Percentiles rank a stretch among this genome's conserved stretches.
phyloP scores from a whole-genome alignment of 2,329 filamentous ascomycete genomes.

The Verticillium isaacii region DNA sequence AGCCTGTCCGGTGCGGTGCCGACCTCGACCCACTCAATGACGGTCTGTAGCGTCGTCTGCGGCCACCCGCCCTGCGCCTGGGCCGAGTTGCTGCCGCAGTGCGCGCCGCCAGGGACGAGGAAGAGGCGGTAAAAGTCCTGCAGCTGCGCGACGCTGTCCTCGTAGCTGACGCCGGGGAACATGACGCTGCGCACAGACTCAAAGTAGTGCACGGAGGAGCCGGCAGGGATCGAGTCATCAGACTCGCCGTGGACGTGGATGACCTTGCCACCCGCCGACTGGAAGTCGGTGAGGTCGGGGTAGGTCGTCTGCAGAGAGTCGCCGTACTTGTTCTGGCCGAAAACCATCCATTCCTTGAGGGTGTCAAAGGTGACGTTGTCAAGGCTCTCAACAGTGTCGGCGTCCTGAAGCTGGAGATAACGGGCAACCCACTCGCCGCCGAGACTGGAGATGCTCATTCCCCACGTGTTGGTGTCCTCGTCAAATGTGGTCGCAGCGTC shows the following conservation, averaged over 20 bases:
- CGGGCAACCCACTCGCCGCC: slow-evolving; percentile 33
- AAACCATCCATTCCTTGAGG: slow-evolving; percentile 44
- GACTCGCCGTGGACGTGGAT: slow-evolving; percentile 56
- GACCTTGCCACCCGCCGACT: slow-evolving; percentile 46
- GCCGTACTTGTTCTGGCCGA: slow-evolving; percentile 40
- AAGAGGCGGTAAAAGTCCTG: slow-evolving; percentile 24
- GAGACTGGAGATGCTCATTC: slow-evolving; percentile 22
- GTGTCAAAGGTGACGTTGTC: slow-evolving; percentile 47
- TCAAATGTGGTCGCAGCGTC: slow-evolving; percentile 29
- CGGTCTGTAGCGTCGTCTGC: slow-evolving; percentile 36
- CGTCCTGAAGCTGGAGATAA: slow-evolving; percentile 32
- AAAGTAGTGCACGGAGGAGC: slow-evolving; percentile 49
- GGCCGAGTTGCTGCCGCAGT: slow-evolving; percentile 41
- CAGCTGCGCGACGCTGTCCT: slow-evolving; percentile 11
- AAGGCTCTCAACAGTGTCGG: slow-evolving; percentile 30
- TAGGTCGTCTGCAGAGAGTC: slow-evolving; percentile 50
- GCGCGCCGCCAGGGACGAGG: slow-evolving; percentile 43
- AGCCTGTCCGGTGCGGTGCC: slow-evolving; percentile 36
- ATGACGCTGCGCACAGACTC: slow-evolving; percentile 45
- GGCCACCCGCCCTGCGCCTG: slow-evolving; percentile 36
- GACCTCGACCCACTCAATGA: slow-evolving; percentile 50
- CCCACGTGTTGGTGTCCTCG: slow-evolving; percentile 22
- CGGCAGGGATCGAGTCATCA: slow-evolving; percentile 46
- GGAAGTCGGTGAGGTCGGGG: slow-evolving; percentile 47
- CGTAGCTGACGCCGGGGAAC: slow-evolving; percentile 33